A percentile compares a stretch with the other conserved stretches of the same genome.
Evolutionary conservation across 164 flowering plant genomes (phyloP).

Genomic region (Umbellularia californica): DNA sequence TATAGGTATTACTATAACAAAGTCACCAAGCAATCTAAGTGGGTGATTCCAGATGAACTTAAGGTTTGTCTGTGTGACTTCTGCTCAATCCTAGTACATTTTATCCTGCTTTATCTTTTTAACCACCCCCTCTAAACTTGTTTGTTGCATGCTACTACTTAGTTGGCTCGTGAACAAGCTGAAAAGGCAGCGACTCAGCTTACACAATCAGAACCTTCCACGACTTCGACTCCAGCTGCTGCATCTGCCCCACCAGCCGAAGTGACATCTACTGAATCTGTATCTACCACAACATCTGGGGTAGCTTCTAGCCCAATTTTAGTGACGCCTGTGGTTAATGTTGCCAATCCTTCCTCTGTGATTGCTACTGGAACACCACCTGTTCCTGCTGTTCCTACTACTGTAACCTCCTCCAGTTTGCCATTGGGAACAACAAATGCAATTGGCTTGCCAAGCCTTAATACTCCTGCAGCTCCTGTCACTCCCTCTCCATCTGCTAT

Average conservation of each 20-base stretch:
- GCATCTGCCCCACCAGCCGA: slow-evolving; percentile 25
- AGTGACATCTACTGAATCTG: slow-evolving; percentile 17
- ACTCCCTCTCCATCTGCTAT: slow-evolving; percentile 18
- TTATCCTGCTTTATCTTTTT: background rate
- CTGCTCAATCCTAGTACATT: background rate
- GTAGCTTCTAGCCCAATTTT: slow-evolving; percentile 56
- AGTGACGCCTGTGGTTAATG: slow-evolving; percentile 45
- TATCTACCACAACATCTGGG: slow-evolving; percentile 25
- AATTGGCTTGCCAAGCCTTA: slow-evolving; percentile 16
- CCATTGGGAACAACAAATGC: slow-evolving; percentile 15
- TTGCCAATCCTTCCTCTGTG: slow-evolving; percentile 27
- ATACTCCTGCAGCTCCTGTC: slow-evolving; percentile 17
- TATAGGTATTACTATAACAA: slow-evolving; percentile 92
- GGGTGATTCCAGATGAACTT: slow-evolving; percentile 90
- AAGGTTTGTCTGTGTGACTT: slow-evolving; percentile 40
- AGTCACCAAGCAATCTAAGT: slow-evolving; percentile 77
- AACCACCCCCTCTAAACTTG: slow-evolving; percentile 3
- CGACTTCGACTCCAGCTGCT: slow-evolving; percentile 22
- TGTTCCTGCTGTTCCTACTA: slow-evolving; percentile 15
- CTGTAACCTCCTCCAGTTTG: slow-evolving; percentile 16
- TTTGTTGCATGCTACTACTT: slow-evolving; percentile 11
- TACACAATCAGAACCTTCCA: slow-evolving; percentile 26
- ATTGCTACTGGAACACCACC: slow-evolving; percentile 34
- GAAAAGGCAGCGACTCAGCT: slow-evolving; percentile 42
- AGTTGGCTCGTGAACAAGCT: slow-evolving; percentile 95